Evolutionary conservation across 805 yeast species (phyloP).

Genomic region (Clavispora vitiphila): DNA sequence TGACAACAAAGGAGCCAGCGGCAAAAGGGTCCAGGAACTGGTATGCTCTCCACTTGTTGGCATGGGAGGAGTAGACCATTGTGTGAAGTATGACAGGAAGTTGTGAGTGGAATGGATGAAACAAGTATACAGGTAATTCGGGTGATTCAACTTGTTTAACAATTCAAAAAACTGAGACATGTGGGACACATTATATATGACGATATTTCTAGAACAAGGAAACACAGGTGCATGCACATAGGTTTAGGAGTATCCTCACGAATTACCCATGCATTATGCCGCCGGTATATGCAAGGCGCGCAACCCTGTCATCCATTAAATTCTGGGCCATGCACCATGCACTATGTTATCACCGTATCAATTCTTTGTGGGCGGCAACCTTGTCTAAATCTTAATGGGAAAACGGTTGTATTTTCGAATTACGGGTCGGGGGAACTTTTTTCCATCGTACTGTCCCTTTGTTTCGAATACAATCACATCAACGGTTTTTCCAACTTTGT

Average conservation of each 20-base stretch:
- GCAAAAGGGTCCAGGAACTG: conserved; percentile 65
- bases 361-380: background rate
- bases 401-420: too few species aligned
- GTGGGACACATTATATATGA: background rate
- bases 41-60: conserved; percentile 57
- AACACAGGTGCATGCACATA: background rate
- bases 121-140: background rate
- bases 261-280: background rate
- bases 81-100: background rate
- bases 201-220: background rate
- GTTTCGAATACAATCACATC: too few species aligned
- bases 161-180: background rate
- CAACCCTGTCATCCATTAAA: background rate
- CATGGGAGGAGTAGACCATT: conserved; percentile 40
- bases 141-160: background rate
- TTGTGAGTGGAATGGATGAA: background rate
- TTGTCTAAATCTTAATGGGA: too few species aligned
- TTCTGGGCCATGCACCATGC: background rate
- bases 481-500: too few species aligned
- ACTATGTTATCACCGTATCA: background rate
- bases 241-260: background rate
- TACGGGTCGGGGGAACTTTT: too few species aligned
- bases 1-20: conserved; percentile 51
- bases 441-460: too few species aligned
- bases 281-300: background rate